These are phyloP conservation scores for Eimeria necatrix DNA, from an alignment of 169 alveolate genomes.

Conservation along the genomic window DNA sequence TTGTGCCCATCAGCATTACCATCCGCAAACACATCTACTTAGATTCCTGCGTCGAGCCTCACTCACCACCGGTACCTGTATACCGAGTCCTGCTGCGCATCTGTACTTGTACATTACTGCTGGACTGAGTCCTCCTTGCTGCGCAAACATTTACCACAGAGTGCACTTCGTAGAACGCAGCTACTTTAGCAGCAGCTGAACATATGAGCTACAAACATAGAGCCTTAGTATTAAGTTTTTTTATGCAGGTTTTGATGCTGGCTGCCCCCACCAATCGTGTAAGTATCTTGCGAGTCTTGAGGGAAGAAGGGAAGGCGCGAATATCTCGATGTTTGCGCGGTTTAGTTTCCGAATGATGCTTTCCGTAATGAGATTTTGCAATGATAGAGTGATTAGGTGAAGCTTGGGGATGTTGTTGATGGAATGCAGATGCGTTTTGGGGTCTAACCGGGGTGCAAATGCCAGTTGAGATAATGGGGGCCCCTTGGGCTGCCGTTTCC, in stretches of 20 bases:
- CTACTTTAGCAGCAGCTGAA: no score
- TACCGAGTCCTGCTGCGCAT: constrained; percentile 57
- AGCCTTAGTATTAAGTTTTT: no score
- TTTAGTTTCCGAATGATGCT: background rate
- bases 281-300: background rate
- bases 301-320: constrained; percentile 30
- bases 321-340: background rate
- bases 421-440: background rate
- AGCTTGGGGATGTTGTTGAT: constrained; percentile 19
- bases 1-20: no score
- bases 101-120: constrained; percentile 46
- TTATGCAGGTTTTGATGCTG: no score
- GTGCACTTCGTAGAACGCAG: no score
- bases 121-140: constrained; percentile 18
- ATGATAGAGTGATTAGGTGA: background rate
- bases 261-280: background rate
- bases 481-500: background rate
- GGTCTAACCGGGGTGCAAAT: background rate
- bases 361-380: background rate
- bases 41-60: no score
- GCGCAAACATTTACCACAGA: background rate
- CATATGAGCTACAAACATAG: no score
- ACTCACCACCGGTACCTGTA: constrained; percentile 65
- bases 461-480: background rate
- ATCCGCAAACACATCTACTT: no score